Base-by-base conservation (phyloP, 169 alveolate species). In the Babesia bigemina region DNA sequence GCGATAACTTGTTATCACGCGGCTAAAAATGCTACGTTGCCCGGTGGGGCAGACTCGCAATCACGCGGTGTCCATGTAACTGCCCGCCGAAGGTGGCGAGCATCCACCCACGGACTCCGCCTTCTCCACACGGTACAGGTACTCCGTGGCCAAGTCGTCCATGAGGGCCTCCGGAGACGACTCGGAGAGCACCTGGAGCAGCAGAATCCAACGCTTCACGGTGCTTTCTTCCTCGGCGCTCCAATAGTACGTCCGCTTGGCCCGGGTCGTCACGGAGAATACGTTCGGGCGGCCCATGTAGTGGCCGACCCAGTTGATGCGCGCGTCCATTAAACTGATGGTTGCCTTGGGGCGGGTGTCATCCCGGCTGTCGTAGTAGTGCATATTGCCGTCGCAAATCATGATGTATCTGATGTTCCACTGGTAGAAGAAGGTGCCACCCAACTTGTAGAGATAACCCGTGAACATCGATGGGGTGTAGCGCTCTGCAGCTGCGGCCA, bases 301-400 rank as follows among this genome's bases (percentile, higher is more conserved):
- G 26, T 86, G 79, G n/a, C 92, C 93, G 14, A 85, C 78, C 87
- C 91, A 85, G 16, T 62, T 73, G 49, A 79, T 62, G 57, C 88
- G 72, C 0, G 90, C 75, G 57, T 77, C 63, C 26, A 71, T 26
- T 42, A 88, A 48, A 44, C 50, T 28, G 24, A 85, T 67, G 42
- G 83, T 74, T 16, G 59, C 86, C 69, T 79, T 79, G 19, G 91
- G 84, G 19, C 69, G 70, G 16, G 50, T 71, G 75, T 82, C 79
- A 22, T 73, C 59, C 24, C 73, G 45, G 36, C 63, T 59, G 74
- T 74, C 85, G 53, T 49, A 82, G 53, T 82, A 82, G 49, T 62
- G 74, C 58, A 82, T 22, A 26, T 44, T 82, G 24, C 70, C 69
- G 24, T 66, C 85, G 42, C 82, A 67, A 2, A 82, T 65, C 28